phyloP scores from a whole-genome alignment of 2,329 filamentous ascomycete species.

The Claviceps digitariae region DNA sequence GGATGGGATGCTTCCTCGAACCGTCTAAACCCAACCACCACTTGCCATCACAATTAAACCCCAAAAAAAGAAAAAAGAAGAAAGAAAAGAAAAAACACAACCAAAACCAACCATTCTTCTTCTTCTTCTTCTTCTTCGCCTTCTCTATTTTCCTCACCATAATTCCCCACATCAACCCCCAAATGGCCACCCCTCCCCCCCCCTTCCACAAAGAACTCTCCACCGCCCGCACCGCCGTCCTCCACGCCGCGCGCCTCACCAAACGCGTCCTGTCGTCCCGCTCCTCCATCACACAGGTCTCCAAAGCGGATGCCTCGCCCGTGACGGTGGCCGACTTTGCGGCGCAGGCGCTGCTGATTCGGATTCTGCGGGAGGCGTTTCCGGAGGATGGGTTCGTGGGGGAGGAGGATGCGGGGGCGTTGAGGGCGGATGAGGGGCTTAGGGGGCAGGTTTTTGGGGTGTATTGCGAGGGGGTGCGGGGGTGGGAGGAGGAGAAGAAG shows the following conservation, averaged over 20 bases:
- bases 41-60: too few species aligned
- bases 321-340: constrained; percentile 53
- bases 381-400: constrained; percentile 45
- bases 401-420: constrained; percentile 42
- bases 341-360: constrained; percentile 47
- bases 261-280: constrained; percentile 31
- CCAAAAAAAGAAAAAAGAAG: too few species aligned
- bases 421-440: constrained; percentile 34
- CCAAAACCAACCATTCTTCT: too few species aligned
- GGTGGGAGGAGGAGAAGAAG: constrained; percentile 1
- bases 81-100: too few species aligned
- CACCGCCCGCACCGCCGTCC: constrained; percentile 32
- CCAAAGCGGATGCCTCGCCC: constrained; percentile 44
- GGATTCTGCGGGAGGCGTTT: constrained; percentile 37
- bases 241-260: constrained; percentile 43
- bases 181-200: neutral
- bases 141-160: too few species aligned
- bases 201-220: constrained; percentile 15
- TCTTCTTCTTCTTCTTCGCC: neutral
- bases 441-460: constrained; percentile 42
- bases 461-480: constrained; percentile 21
- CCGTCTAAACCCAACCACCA: too few species aligned
- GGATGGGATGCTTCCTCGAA: too few species aligned
- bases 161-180: too few species aligned
- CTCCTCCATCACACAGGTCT: constrained; percentile 32